Evolutionary conservation across 2,329 filamentous ascomycete genomes (phyloP), one percentile per base, ranked within the genome.

Genomic region (Xylariaceae sp.): DNA sequence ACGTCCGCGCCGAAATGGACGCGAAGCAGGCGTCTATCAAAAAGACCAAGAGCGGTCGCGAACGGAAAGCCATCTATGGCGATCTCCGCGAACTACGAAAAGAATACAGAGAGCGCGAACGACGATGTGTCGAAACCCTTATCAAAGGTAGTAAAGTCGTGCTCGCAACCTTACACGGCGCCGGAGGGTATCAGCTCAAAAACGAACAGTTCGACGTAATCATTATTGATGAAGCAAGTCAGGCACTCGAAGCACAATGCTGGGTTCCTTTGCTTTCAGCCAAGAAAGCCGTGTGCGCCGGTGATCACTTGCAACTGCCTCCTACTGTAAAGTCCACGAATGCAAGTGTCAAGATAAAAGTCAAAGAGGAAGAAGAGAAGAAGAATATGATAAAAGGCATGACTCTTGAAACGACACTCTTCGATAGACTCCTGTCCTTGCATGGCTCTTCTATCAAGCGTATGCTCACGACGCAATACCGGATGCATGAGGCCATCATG

Each of bases 401-500:
- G 64, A 85, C 80, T 1, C 79, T 99, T 4, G 91, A 96, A 67
- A 88, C 80, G n/a, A 97, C 94, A 0, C 77, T 99, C 32, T 99
- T 99, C 70, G 92, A 97, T 70, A 82, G 94, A 31, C 78, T 99
- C 42, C 78, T 99, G 44, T 78, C 80, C 4, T 76, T 96, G 12
- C 89, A 99, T 68, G 94, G 94, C 0, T 73, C 84, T 1, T 77
- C 76, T 3, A 91, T 99, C 73, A 97, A 97, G 74, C 80, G 88
- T 50, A 96, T 97, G 89, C 81, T 99, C 29, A 97, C 90, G 3
- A 95, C 88, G 3, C 94, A 99, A 73, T 99, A 99, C 71, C 90
- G 94, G 39, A 99, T 99, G 94, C 91, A 99, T 68, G 87, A 95
- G 67, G 84, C 79, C 51, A 97, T 99, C 65, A 97, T 97, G 91